These are phyloP conservation scores for Stemphylium lycopersici DNA, from an alignment of 2,329 filamentous ascomycete species.

Conservation along the genomic window DNA sequence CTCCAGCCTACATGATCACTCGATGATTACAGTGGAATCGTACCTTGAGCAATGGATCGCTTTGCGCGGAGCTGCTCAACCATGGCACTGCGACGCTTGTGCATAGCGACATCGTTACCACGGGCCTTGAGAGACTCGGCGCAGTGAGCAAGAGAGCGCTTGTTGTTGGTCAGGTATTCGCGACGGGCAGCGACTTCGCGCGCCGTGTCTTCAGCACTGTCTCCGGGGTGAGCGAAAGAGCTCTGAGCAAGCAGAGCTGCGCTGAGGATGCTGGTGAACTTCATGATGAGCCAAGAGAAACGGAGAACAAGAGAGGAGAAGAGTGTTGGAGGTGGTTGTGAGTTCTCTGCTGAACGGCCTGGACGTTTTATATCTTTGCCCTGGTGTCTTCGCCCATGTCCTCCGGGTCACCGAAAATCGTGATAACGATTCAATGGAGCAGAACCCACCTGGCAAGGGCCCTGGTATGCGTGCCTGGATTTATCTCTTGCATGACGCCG, in stretches of 20 bases:
- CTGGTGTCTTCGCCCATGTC: too few relatives aligned
- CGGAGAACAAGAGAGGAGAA: too few relatives aligned
- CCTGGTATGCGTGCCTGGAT: too few relatives aligned
- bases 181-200: too few relatives aligned
- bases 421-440: too few relatives aligned
- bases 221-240: constrained; percentile 48
- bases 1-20: background rate
- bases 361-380: too few relatives aligned
- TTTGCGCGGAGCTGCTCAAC: constrained; percentile 51
- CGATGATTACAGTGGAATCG: too few relatives aligned
- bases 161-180: background rate
- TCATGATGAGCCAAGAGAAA: constrained; percentile 20
- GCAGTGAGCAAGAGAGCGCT: background rate
- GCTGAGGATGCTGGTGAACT: constrained; percentile 32
- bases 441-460: too few relatives aligned
- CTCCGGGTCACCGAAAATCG: too few relatives aligned
- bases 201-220: constrained; percentile 18
- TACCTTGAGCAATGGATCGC: constrained; percentile 30
- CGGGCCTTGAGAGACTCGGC: background rate
- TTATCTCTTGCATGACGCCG: too few relatives aligned
- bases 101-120: background rate
- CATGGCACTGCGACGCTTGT: constrained; percentile 48
- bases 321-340: too few relatives aligned
- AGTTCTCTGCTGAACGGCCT: too few relatives aligned
- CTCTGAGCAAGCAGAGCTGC: constrained; percentile 36